phyloP scores from a whole-genome alignment of 73 alveolate species.

The Symbiodinium natans region DNA sequence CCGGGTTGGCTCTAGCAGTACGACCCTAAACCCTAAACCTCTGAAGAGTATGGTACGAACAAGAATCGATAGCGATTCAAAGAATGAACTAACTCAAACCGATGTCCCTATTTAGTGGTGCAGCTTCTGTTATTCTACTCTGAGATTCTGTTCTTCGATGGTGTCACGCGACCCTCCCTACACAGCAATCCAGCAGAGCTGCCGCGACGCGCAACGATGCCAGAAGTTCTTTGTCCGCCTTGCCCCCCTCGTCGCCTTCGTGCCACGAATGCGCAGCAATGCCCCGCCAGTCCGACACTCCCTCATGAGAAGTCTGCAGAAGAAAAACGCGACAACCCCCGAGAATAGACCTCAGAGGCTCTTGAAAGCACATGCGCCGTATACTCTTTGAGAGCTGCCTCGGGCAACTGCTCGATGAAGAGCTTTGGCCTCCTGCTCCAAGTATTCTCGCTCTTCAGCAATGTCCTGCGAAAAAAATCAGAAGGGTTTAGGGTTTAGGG shows the following conservation, averaged over 20 bases:
- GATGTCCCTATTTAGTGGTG: too few species aligned
- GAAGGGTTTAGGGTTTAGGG: too few species aligned
- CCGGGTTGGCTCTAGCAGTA: too few species aligned
- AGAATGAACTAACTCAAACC: too few species aligned
- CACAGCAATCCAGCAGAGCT: background rate
- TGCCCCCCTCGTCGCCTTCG: slow-evolving; percentile 20
- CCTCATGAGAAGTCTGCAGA: background rate
- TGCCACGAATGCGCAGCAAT: background rate
- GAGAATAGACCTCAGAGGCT: background rate
- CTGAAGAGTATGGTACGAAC: too few species aligned
- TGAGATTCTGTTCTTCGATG: background rate
- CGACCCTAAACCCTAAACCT: too few species aligned
- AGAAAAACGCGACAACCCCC: too few species aligned
- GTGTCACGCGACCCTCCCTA: too few species aligned
- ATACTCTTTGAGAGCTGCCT: background rate
- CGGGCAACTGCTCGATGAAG: slow-evolving; percentile 10
- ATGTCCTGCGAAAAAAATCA: background rate
- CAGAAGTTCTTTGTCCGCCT: slow-evolving; percentile 33
- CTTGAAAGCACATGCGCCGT: background rate
- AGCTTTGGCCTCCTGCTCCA: slow-evolving; percentile 38
- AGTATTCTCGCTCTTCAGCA: slow-evolving; percentile 76
- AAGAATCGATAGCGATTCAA: too few species aligned
- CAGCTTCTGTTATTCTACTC: too few species aligned
- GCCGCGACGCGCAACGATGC: slow-evolving; percentile 57
- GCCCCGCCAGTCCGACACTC: background rate